Base-by-base conservation (phyloP, 345 rosid genomes). In the Raphanus sativus region DNA sequence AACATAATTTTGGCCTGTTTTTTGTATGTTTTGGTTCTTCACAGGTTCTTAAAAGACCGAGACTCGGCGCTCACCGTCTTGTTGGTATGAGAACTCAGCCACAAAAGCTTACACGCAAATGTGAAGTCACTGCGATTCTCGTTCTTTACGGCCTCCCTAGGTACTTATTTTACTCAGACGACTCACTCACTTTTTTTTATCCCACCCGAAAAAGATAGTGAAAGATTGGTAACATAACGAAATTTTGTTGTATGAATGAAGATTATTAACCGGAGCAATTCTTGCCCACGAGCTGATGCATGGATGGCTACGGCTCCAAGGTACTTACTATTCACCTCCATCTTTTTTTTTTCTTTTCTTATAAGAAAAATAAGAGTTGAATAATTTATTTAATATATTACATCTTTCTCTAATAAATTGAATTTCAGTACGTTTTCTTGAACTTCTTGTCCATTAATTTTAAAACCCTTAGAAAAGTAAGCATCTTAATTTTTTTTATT, bases 131-230 rank as follows among this genome's bases (percentile, higher is more conserved):
- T 1, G 99, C 99, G 24, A 95, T 95, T 81, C 91, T 95, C 36
- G 99, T 92, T 64, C 97, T 92, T 60, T 92, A 92, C 65, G 97
- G 99, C 38, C 94, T 95, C 76, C 99, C 99, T 55, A 87, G 98
- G 98, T 89, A 84, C 42, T 12, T 66, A 54, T 5, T 52, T 16
- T 16, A 16, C 25, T 52, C 59, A 52, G 16, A 52, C 4, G 21
- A 21, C 17, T 45, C 54, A 5, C 21, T 15, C 56, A 50, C 56
- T 50, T 50, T 50, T 6, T 3, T 4, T 1, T 7, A 5, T 5
- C 15, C 21, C 59, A 6, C 9, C 25, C 1, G 4, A 52, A 2
- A 16, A 52, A 52, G 24, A 52, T 15, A 52, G 59, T 52, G 59
- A 52, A 52, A 16, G 25, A 2, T 52, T 15, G 16, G 58, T 6